Evolutionary conservation across 495 filamentous ascomycete species (phyloP), one percentile per base, ranked within the genome.

Genomic region (Antarctomyces pellizariae): DNA sequence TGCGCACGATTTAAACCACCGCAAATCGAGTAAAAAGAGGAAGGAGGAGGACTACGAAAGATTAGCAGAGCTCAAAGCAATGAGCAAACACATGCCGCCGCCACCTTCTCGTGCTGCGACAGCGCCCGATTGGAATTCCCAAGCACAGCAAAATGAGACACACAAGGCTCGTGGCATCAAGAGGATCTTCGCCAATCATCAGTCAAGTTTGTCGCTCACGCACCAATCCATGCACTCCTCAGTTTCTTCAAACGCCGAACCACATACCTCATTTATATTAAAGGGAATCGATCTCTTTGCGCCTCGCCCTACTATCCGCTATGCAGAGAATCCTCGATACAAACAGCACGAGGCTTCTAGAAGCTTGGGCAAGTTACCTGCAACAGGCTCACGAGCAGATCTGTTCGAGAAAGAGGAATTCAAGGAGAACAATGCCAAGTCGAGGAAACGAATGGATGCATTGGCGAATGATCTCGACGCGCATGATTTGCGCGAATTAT

Each of bases 31-130:
- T 54, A 90, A 82, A 49, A 54, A 53, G 24, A 62, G 72, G 30
- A 71, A 72, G 28, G 64, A 67, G 18, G 50, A 72, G 19, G 74
- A 89, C 30, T 64, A 66, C 42, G 56, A 65, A 28, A 61, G 82
- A 10, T 80, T 89, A 44, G 75, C 74, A 29, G 78, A 92, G 49
- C 78, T 92, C 36, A 69, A 68, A 32, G 60, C 75, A n/a, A 73
- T 92, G 69, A 73, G 54, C 31, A 60, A 71, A 22, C 67, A 66
- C 16, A 62, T 78, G 22, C 57, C 64, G 9, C 57, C 28, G 13
- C 42, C 67, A 24, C 70, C 72, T 20, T 57, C 59, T 14, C 67
- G 71, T 21, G 52, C 63, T 2, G 56, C 59, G 7, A 52, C 62
- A 7, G 57, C 64, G 11, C 42, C 49, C 4, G 61, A 56, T 41